Conservation (phyloP, 306 rosid genomes). For the Potentilla sterilis region DNA sequence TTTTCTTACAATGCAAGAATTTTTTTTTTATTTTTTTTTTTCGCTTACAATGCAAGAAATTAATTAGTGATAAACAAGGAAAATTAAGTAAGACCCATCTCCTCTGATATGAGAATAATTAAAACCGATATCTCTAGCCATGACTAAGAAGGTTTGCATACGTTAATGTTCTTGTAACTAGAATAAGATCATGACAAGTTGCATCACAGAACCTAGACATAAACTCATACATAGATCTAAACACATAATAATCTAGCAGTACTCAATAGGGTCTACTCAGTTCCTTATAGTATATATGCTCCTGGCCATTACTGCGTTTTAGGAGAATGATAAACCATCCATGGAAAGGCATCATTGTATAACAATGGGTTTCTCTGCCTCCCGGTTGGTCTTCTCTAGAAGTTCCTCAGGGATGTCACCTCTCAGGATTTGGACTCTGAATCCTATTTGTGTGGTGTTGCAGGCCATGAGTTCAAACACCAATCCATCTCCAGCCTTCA, state of each 20-base stretch:
- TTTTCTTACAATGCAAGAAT: not conserved
- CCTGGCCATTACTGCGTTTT: not conserved
- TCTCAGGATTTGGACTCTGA: conserved; percentile 64
- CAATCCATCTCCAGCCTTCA: conserved; percentile 60
- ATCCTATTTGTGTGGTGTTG: conserved; percentile 24
- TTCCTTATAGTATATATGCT: not conserved
- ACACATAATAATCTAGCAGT: not conserved
- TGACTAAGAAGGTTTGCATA: not conserved
- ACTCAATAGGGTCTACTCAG: not conserved
- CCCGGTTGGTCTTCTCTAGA: conserved; percentile 21
- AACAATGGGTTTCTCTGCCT: conserved; percentile 32
- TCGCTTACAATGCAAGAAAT: not conserved
- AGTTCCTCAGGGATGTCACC: conserved; percentile 52
- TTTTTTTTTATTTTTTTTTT: no score
- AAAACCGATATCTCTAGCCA: not conserved
- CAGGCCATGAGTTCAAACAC: conserved; percentile 48
- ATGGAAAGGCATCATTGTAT: not conserved
- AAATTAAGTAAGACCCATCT: not conserved
- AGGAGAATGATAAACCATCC: not conserved
- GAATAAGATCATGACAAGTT: not conserved
- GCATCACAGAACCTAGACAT: not conserved
- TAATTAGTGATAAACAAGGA: not conserved
- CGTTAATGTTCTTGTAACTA: not conserved
- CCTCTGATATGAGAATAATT: not conserved
- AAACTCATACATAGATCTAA: not conserved